phyloP scores from a whole-genome alignment of 164 flowering plant species.

The Cinnamomum chago region DNA sequence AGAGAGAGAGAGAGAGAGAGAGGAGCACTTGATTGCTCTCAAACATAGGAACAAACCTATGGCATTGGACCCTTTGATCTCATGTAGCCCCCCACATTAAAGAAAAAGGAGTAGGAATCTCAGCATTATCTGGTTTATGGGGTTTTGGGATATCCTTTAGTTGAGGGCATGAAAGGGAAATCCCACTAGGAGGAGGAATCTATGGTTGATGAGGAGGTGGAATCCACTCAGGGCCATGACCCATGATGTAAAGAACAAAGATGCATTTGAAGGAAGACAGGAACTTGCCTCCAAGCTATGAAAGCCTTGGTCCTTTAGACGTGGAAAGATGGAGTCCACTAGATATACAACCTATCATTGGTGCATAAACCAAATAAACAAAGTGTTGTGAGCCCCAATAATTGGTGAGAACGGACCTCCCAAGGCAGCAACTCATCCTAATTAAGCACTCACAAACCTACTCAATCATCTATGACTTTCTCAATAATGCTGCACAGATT shows the following conservation, averaged over 20 bases:
- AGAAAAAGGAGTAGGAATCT: neutral
- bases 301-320: slow-evolving; percentile 33
- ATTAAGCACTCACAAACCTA: slow-evolving; percentile 18
- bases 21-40: neutral
- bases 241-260: slow-evolving; percentile 49
- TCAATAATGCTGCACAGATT: neutral
- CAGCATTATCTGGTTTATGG: slow-evolving; percentile 5
- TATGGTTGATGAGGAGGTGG: slow-evolving; percentile 1
- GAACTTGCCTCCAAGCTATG: slow-evolving; percentile 47
- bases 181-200: slow-evolving; percentile 5
- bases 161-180: slow-evolving; percentile 15
- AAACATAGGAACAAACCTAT: slow-evolving; percentile 11
- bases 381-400: slow-evolving; percentile 39
- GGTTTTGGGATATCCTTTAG: slow-evolving; percentile 3
- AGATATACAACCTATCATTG: slow-evolving; percentile 49
- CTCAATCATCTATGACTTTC: slow-evolving; percentile 10
- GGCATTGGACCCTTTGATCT: slow-evolving; percentile 5
- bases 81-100: neutral
- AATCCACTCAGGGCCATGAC: neutral
- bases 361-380: slow-evolving; percentile 36
- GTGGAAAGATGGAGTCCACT: slow-evolving; percentile 69
- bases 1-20: neutral
- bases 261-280: slow-evolving; percentile 40
- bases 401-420: slow-evolving; percentile 38
- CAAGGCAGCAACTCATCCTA: slow-evolving; percentile 20